Evolutionary conservation across 768 basidiomycete species (phyloP), one percentile per base, ranked within the genome.

Genomic region (Cystobasidium tubakii): DNA sequence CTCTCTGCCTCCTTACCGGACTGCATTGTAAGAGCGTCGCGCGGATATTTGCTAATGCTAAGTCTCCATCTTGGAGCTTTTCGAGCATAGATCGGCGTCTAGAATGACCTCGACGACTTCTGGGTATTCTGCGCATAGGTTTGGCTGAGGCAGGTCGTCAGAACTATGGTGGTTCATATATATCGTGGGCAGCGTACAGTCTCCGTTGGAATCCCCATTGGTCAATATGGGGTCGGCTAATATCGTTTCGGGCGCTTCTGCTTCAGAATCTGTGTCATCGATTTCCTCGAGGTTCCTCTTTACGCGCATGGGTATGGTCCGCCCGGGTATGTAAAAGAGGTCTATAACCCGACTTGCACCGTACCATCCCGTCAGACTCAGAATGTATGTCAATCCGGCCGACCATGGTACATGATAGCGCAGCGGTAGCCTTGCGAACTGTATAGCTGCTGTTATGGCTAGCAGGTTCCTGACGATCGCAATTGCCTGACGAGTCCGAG

Each of bases 241-340:
- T 7, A 17, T n/a, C 1, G 39, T 10, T 27, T 27, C 36, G 17
- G 42, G 42, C 13, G 23, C 54, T 34, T 71, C 69, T 4, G 36
- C 36, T 39, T 71, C 69, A 23, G 69, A 71, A 27, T 71, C 69
- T n/a, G 69, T 53, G 55, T 71, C 69, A 33, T 71, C 69, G 36
- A 71, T 53, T 21, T 27, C 29, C 27, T 39, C 10, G 25, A 71
- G 69, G 17, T 71, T 71, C 31, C 69, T 46, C 54, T 60, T 71
- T 25, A 71, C 69, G 21, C 69, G 33, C 36, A 54, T 7, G 13
- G 69, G 69, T 57, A 71, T 71, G 2, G 33, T 53, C 7, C 15
- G 7, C 7, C 31, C 50, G 17, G 53, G 27, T 12, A 71, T 60
- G 69, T 54, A 60, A 34, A 71, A 71, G 55, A 71, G 33, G 44